Percentiles rank a stretch among this genome's conserved stretches.
These are phyloP conservation scores for Pholiota conissans DNA, from an alignment of 768 basidiomycete species.

Conservation along the genomic window DNA sequence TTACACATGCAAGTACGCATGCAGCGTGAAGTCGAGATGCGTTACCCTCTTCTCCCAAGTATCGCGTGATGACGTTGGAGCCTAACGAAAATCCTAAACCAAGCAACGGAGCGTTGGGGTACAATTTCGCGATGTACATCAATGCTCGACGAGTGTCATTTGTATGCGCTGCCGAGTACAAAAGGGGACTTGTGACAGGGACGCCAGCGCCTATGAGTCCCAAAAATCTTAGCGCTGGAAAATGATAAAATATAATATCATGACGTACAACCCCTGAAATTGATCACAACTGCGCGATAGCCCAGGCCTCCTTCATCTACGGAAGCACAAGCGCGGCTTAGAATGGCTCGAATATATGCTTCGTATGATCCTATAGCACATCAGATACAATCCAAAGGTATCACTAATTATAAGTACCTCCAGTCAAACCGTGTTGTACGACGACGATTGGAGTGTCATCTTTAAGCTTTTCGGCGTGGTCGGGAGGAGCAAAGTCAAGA, in stretches of 20 bases:
- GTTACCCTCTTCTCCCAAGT: conserved; percentile 81
- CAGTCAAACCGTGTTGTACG: conserved; percentile 57
- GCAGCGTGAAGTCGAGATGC: conserved; percentile 61
- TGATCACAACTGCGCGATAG: conserved; percentile 87
- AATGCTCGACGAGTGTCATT: conserved; percentile 86
- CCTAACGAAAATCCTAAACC: conserved; percentile 95
- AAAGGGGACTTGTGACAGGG: conserved; percentile 76
- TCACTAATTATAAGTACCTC: conserved; percentile 33
- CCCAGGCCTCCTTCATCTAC: conserved; percentile 83
- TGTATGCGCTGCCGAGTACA: conserved; percentile 89
- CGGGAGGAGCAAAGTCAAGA: conserved; percentile 62
- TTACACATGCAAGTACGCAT: conserved; percentile 74
- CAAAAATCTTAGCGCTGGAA: conserved; percentile 12
- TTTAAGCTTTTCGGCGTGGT: conserved; percentile 29
- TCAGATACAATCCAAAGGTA: conserved; percentile 8
- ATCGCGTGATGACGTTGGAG: conserved; percentile 87
- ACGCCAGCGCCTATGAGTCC: conserved; percentile 75
- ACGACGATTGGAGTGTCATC: conserved; percentile 55
- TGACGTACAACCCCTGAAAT: conserved; percentile 86
- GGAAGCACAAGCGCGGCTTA: conserved; percentile 71
- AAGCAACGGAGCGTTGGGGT: conserved; percentile 79
- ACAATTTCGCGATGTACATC: conserved; percentile 67
- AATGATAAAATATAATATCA: conserved; percentile 7
- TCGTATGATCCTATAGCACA: conserved; percentile 76
- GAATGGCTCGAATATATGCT: conserved; percentile 82